Evolutionary conservation across 352 stramenopile genomes (phyloP).

Genomic region (Phytophthora pluvialis): DNA sequence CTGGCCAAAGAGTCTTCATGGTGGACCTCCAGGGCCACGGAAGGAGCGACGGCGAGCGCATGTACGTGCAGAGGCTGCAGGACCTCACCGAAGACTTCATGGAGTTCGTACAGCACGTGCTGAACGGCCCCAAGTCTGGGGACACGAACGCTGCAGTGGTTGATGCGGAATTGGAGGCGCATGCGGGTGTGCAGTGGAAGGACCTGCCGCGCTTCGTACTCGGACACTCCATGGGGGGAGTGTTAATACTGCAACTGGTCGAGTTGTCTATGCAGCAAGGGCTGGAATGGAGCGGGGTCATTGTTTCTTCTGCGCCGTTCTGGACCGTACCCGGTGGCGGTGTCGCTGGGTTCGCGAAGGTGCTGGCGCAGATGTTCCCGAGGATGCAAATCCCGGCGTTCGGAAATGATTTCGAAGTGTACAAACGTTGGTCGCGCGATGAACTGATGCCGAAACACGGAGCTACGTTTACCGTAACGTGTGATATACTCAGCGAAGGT

Average conservation of each 20-base stretch:
- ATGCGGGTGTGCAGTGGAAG: constrained; percentile 41
- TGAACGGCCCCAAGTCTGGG: constrained; percentile 18
- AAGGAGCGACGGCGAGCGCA: constrained; percentile 62
- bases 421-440: constrained; percentile 41
- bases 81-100: constrained; percentile 59
- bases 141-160: constrained; percentile 33
- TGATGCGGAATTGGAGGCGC: constrained; percentile 39
- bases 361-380: constrained; percentile 41
- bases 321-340: constrained; percentile 43
- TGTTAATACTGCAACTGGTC: constrained; percentile 47
- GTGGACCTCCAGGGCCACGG: constrained; percentile 72
- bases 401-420: constrained; percentile 36
- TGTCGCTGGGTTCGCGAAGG: constrained; percentile 13
- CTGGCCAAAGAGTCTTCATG: constrained; percentile 52
- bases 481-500: constrained; percentile 36
- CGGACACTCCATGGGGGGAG: constrained; percentile 62
- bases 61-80: constrained; percentile 56
- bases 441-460: constrained; percentile 41
- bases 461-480: constrained; percentile 32
- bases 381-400: constrained; percentile 41
- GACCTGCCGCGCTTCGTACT: constrained; percentile 59
- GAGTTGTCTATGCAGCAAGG: constrained; percentile 22
- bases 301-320: constrained; percentile 43
- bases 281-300: constrained; percentile 47
- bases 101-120: constrained; percentile 59